Conservation (phyloP, 352 stramenopile species). For the Pythium coloratum region DNA sequence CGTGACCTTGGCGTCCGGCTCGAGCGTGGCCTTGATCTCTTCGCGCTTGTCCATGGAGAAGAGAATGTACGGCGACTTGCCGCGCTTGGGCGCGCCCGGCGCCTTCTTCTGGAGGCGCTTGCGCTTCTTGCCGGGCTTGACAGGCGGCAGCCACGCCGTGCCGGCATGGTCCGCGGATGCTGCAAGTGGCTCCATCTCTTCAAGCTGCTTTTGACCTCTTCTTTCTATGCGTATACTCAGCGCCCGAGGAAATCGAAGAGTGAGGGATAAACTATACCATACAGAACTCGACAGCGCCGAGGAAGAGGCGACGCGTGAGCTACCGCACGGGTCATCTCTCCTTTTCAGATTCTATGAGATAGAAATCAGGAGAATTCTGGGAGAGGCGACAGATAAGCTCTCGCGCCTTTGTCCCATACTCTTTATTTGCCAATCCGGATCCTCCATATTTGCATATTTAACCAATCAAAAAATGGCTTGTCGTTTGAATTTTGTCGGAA, state of each 20-base stretch:
- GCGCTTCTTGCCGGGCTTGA: conserved; percentile 85
- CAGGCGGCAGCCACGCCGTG: conserved; percentile 62
- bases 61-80: conserved; percentile 91
- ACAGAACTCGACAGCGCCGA: conserved; percentile 48
- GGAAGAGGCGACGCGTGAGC: conserved; percentile 2
- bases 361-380: background rate
- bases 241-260: conserved; percentile 68
- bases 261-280: conserved; percentile 80
- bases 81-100: conserved; percentile 85
- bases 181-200: conserved; percentile 71
- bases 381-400: conserved; percentile 19
- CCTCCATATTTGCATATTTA: conserved; percentile 2
- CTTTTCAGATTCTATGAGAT: background rate
- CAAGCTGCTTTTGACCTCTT: conserved; percentile 46
- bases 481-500: conserved; percentile 25
- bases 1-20: conserved; percentile 87
- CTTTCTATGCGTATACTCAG: conserved; percentile 87
- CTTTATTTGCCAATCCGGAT: conserved; percentile 6
- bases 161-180: conserved; percentile 56
- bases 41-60: conserved; percentile 93
- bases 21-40: conserved; percentile 87
- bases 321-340: conserved; percentile 31
- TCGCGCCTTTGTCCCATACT: background rate
- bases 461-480: background rate
- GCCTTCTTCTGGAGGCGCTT: conserved; percentile 91